Evolutionary conservation across 2,329 filamentous ascomycete species (phyloP), one percentile per base, ranked within the genome.

Genomic region (Capronia coronata): DNA sequence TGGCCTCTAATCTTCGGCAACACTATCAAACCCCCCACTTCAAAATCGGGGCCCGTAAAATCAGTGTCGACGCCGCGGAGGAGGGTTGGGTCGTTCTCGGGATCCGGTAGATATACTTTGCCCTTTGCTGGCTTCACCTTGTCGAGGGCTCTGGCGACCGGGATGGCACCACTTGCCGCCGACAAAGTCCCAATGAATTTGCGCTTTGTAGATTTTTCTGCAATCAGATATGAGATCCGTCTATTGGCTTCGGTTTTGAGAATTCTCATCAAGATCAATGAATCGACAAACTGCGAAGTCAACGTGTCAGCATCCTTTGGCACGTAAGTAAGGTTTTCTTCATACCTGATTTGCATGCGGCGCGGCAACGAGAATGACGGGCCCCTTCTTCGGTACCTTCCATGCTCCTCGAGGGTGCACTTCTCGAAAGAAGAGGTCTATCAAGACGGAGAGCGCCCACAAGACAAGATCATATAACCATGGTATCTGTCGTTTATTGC

Each of bases 361-460:
- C 47, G 91, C 93, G 38, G 90, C 93, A 59, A 98, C 93, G 63
- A 98, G 93, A 52, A 98, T 87, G 56, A 98, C 80, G 1, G 93
- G 90, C 0, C 90, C 93, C 56, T 81, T 79, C 62, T 85, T 82
- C 38, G 93, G 93, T 38, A 98, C 86, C 68, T 90, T 91, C 89
- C 93, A 98, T 56, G 90, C 87, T 59, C 89, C 89, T 58, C 93
- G 80, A 10, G 93, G 93, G 66, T 97, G 90, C 13, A 98, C 88
- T 70, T 98, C 93, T 60, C 93, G 84, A 75, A 98, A 98, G 79
- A 98, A 98, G 59, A 96, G 82, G 69, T 98, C 93, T 58, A 94
- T 83, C 45, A 97, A 76, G 57, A 97, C 66, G 2, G 74, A 75
- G 55, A 76, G 70, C 8, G 66, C 64, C 74, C 74, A 76, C 30